These are phyloP conservation scores for Karstenula rhodostoma DNA, from an alignment of 2,329 filamentous ascomycete species.

Conservation along the genomic window DNA sequence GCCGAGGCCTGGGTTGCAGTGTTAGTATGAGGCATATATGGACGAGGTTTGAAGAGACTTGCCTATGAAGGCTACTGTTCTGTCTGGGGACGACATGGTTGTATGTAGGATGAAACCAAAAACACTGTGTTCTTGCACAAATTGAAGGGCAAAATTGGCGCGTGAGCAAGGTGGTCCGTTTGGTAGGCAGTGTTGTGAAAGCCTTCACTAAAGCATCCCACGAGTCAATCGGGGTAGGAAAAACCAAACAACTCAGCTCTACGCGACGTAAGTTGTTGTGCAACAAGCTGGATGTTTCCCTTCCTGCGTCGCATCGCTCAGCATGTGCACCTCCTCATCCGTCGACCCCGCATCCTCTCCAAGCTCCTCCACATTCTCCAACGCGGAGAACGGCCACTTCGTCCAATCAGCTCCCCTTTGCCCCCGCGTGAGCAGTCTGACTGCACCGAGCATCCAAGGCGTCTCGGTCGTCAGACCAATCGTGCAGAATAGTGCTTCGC, in stretches of 20 bases:
- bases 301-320: background rate
- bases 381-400: background rate
- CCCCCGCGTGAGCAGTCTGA: background rate
- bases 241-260: background rate
- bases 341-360: conserved; percentile 10
- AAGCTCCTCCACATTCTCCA: conserved; percentile 11
- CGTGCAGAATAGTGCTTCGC: background rate
- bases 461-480: background rate
- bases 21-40: conserved; percentile 12
- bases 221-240: background rate
- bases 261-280: background rate
- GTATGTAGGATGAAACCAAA: background rate
- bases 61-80: conserved; percentile 38
- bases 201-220: background rate
- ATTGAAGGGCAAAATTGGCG: too few species aligned
- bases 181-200: background rate
- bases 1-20: conserved; percentile 42
- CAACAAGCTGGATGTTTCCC: background rate
- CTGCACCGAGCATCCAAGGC: background rate
- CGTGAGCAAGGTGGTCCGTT: background rate
- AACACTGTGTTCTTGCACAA: background rate
- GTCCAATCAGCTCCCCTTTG: background rate
- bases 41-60: background rate
- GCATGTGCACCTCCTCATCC: background rate
- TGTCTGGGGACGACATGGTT: conserved; percentile 30